These are phyloP conservation scores for Aspergillus heteromorphus DNA, from an alignment of 495 filamentous ascomycete genomes.

Conservation along the genomic window DNA sequence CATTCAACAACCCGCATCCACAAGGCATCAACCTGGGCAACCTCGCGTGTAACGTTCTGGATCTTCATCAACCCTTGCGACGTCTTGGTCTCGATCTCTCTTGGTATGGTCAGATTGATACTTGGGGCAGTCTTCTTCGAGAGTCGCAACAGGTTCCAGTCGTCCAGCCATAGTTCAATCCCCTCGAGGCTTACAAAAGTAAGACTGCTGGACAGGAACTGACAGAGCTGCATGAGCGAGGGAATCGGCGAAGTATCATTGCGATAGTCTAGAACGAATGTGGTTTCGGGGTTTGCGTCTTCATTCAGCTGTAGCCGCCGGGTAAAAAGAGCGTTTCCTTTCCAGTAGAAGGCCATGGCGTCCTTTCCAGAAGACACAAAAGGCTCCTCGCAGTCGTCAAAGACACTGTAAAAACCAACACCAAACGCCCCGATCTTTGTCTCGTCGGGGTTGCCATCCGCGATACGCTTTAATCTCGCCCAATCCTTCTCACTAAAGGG, in stretches of 20 bases:
- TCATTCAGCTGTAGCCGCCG: constrained; percentile 66
- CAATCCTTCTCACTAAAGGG: constrained; percentile 85
- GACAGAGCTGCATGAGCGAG: constrained; percentile 73
- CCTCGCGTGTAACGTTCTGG: constrained; percentile 63
- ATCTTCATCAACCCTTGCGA: constrained; percentile 82
- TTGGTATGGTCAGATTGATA: constrained; percentile 64
- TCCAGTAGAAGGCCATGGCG: constrained; percentile 99
- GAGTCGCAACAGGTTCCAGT: constrained; percentile 70
- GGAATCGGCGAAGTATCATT: constrained; percentile 81
- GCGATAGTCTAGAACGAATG: constrained; percentile 88
- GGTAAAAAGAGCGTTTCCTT: constrained; percentile 89
- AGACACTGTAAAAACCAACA: constrained; percentile 98
- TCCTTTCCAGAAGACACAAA: constrained; percentile 87
- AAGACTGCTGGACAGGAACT: constrained; percentile 90
- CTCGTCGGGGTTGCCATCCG: constrained; percentile 97
- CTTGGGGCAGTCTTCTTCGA: constrained; percentile 80
- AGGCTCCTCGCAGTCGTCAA: constrained; percentile 95
- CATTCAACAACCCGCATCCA: constrained; percentile 88
- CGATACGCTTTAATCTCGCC: constrained; percentile 89
- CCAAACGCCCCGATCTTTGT: constrained; percentile 99
- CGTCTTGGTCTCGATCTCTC: constrained; percentile 74
- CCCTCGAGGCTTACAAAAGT: constrained; percentile 87
- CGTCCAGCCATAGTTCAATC: constrained; percentile 88
- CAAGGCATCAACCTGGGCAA: constrained; percentile 81
- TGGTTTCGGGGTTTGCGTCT: constrained; percentile 63